These are phyloP conservation scores for Peniophora sp. DNA, from an alignment of 1,284 basidiomycete genomes.

Conservation along the genomic window DNA sequence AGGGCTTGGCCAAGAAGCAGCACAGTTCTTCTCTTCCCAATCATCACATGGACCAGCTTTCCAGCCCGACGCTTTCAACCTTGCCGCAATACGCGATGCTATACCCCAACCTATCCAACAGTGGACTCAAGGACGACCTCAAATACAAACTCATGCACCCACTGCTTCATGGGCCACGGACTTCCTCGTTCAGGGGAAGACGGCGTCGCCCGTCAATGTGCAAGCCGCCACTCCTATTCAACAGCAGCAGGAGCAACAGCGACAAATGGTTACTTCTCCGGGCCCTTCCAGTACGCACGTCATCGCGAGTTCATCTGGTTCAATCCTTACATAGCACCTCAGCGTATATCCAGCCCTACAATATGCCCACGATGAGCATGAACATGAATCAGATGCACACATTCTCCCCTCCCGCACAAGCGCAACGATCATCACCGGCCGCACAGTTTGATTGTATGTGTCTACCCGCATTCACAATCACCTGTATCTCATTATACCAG, in stretches of 20 bases:
- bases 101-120: conserved; percentile 30
- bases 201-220: conserved; percentile 12
- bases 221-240: conserved; percentile 2
- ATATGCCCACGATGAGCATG: conserved; percentile 16
- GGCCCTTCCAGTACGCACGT: conserved; percentile 2
- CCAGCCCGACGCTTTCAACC: conserved; percentile 39
- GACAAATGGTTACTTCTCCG: not conserved
- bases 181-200: conserved; percentile 39
- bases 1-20: conserved; percentile 54
- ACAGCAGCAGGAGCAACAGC: conserved; percentile 2
- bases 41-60: conserved; percentile 22
- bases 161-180: conserved; percentile 52
- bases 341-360: not conserved
- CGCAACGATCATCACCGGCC: conserved; percentile 22
- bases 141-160: conserved; percentile 13
- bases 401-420: conserved; percentile 20
- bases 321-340: not conserved
- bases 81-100: conserved; percentile 47
- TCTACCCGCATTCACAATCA: too few species aligned
- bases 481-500: conserved; percentile 10
- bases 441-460: conserved; percentile 27
- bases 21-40: conserved; percentile 51
- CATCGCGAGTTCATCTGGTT: not conserved
- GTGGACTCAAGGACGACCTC: conserved; percentile 23
- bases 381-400: conserved; percentile 30